These are phyloP conservation scores for Kondoa malvinella DNA, from an alignment of 768 basidiomycete species.

Conservation along the genomic window DNA sequence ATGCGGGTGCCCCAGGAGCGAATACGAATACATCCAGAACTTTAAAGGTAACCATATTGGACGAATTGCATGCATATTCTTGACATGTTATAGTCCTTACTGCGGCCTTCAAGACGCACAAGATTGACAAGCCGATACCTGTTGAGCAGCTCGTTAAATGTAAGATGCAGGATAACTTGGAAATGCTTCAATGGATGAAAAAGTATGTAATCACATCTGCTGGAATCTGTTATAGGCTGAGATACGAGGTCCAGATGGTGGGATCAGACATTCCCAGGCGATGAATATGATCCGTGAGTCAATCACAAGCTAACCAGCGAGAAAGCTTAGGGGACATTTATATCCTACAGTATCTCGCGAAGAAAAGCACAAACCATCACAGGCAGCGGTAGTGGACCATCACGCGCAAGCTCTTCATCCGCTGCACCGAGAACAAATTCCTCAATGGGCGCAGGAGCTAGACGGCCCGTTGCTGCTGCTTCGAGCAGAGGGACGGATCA, in stretches of 20 bases:
- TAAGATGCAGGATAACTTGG: conserved; percentile 99
- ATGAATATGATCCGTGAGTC: conserved; percentile 60
- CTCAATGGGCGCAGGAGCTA: conserved; percentile 7
- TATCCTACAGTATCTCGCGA: conserved; percentile 7
- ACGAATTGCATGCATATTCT: not conserved
- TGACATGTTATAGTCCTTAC: not conserved
- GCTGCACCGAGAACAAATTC: conserved; percentile 13
- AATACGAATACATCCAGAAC: not conserved
- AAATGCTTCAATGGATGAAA: conserved; percentile 94
- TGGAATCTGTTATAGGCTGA: not conserved
- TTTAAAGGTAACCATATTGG: not conserved
- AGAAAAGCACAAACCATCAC: conserved; percentile 9
- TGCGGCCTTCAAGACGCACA: not conserved
- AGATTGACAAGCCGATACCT: conserved; percentile 54
- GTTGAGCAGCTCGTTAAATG: conserved; percentile 92
- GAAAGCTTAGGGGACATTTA: not conserved
- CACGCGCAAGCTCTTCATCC: conserved; percentile 15
- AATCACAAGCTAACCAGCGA: conserved; percentile 4
- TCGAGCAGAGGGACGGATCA: conserved; percentile 27
- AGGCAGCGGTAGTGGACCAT: conserved; percentile 11
- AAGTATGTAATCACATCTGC: conserved; percentile 38
- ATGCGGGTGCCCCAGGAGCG: no score
- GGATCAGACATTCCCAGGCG: conserved; percentile 78
- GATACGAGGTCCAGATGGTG: conserved; percentile 34
- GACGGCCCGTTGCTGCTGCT: conserved; percentile 1